Percentiles rank a stretch among this genome's conserved stretches.
Evolutionary conservation across 768 basidiomycete genomes (phyloP).

Genomic region (Boletus insuetus): DNA sequence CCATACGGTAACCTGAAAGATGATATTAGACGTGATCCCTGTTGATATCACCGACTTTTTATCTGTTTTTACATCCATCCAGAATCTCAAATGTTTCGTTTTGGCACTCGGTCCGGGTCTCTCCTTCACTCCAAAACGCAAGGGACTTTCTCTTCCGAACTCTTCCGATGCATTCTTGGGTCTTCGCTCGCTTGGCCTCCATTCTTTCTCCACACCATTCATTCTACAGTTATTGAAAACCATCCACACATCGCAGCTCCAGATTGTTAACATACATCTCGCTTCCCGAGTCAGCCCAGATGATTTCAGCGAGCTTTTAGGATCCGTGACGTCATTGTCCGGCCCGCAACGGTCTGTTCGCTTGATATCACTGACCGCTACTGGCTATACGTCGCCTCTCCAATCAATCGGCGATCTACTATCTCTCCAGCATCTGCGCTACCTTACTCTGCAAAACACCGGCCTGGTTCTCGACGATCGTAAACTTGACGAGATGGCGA

Average conservation of each 20-base stretch:
- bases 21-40: conserved; percentile 8
- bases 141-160: conserved; percentile 3
- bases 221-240: conserved; percentile 4
- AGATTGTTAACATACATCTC: conserved; percentile 15
- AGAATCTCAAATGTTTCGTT: conserved; percentile 17
- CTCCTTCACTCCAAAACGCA: conserved; percentile 7
- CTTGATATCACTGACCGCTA: conserved; percentile 5
- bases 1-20: neutral
- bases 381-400: conserved; percentile 12
- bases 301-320: conserved; percentile 7
- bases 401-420: conserved; percentile 11
- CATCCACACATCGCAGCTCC: conserved; percentile 9
- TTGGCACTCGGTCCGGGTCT: conserved; percentile 14
- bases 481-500: conserved; percentile 15
- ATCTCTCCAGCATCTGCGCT: conserved; percentile 6
- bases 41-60: conserved; percentile 17
- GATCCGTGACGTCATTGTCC: conserved; percentile 4
- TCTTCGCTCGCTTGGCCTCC: conserved; percentile 12
- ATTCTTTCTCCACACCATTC: conserved; percentile 12
- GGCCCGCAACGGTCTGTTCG: conserved; percentile 7
- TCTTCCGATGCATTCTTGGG: conserved; percentile 4
- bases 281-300: conserved; percentile 9
- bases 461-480: conserved; percentile 14
- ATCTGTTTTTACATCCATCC: conserved; percentile 8
- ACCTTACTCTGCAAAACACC: conserved; percentile 9